Conservation (phyloP, 352 stramenopile species). For the Phytopythium cucurbitacearum region DNA sequence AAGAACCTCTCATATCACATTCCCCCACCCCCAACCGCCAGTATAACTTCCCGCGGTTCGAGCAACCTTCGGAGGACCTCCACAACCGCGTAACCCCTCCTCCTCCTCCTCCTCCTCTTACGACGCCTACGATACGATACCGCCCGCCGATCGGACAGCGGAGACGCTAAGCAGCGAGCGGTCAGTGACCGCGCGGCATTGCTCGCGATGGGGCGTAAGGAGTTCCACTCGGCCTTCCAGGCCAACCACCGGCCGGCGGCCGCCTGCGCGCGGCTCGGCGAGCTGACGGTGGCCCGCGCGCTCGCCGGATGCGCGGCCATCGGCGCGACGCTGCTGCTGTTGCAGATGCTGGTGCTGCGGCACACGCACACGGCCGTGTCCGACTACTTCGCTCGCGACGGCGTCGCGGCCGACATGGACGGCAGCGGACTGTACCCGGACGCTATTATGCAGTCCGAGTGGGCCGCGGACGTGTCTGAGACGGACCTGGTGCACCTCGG, state of each 20-base stretch:
- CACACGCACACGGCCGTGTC: constrained; percentile 5
- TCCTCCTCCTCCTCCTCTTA: too few relatives aligned
- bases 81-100: too few relatives aligned
- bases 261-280: constrained; percentile 2
- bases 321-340: constrained; percentile 14
- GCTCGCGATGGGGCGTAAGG: too few relatives aligned
- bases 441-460: constrained; percentile 31
- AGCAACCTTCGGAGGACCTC: too few relatives aligned
- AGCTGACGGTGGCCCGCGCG: constrained; percentile 23
- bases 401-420: constrained; percentile 9
- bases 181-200: too few relatives aligned
- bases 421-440: constrained; percentile 36
- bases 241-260: neutral
- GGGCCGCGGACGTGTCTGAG: constrained; percentile 23
- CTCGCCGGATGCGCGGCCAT: constrained; percentile 16
- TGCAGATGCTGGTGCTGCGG: constrained; percentile 17
- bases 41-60: too few relatives aligned
- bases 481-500: constrained; percentile 43
- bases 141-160: too few relatives aligned
- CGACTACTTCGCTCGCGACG: constrained; percentile 12
- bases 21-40: too few relatives aligned
- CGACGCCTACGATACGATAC: too few relatives aligned
- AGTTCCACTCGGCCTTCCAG: neutral
- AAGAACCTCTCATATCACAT: too few relatives aligned
- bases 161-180: too few relatives aligned